Evolutionary conservation across 805 yeast genomes (phyloP).

Genomic region (Saccharomycopsis olivae): DNA sequence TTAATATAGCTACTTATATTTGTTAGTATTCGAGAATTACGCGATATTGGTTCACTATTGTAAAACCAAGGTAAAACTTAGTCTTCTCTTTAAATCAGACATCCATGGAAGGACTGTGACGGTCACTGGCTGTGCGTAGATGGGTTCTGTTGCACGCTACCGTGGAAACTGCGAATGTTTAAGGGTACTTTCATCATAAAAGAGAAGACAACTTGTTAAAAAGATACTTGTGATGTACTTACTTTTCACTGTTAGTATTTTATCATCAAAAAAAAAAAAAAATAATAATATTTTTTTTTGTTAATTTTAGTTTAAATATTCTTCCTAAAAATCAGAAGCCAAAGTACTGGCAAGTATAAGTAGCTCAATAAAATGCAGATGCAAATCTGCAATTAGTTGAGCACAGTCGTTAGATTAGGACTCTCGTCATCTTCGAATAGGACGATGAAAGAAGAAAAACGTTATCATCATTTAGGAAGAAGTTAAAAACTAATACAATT

Average conservation of each 20-base stretch:
- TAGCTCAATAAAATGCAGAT: not conserved
- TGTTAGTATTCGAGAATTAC: too few species aligned
- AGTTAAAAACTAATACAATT: not conserved
- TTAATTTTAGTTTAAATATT: not conserved
- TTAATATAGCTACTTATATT: too few species aligned
- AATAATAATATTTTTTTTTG: not conserved
- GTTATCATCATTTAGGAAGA: slow-evolving; percentile 16
- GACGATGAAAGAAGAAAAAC: slow-evolving; percentile 18
- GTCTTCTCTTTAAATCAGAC: slow-evolving; percentile 13
- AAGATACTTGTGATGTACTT: too few species aligned
- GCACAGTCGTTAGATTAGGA: slow-evolving; percentile 13
- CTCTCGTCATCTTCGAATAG: slow-evolving; percentile 19
- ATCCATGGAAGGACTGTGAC: slow-evolving; percentile 18
- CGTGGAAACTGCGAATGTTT: slow-evolving; percentile 21
- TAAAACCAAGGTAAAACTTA: too few species aligned
- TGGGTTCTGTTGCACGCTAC: slow-evolving; percentile 19
- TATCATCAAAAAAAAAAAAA: too few species aligned
- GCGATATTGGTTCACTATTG: too few species aligned
- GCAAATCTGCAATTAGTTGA: slow-evolving; percentile 3
- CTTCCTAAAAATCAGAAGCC: slow-evolving; percentile 16
- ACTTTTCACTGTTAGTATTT: too few species aligned
- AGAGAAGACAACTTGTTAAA: too few species aligned
- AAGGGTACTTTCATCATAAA: slow-evolving; percentile 17
- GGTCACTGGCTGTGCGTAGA: slow-evolving; percentile 19
- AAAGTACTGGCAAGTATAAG: slow-evolving; percentile 20